Evolutionary conservation across 306 rosid genomes (phyloP), one percentile per base, ranked within the genome.

Genomic region (Malus orientalis): DNA sequence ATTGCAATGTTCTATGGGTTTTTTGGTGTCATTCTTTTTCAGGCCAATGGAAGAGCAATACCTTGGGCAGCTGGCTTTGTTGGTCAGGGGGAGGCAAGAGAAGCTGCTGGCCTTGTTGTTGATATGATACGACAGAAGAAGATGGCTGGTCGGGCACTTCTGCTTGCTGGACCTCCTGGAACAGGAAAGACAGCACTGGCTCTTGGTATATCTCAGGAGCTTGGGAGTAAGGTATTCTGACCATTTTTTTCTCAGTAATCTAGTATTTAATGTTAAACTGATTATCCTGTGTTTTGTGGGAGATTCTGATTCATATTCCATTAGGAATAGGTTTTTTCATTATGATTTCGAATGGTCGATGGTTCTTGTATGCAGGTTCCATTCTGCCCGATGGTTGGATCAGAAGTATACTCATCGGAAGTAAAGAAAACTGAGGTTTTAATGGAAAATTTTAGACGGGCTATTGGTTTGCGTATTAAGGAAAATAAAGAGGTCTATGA

Each of bases 381-480:
- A 11, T 95, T 95, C 82, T 92, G 98, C 81, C 98, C 98, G 1
- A 95, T 95, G 98, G 98, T 95, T 69, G 98, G 98, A 6, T 95
- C 97, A 4, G 97, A 95, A 83, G 98, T 95, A 8, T 95, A 95
- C 78, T 95, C 98, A 27, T 86, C 97, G 0, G 98, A 95, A 85
- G 98, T 95, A 20, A 95, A 95, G 90, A 95, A 95, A 86, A 95
- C 97, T 1, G 98, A 89, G 88, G 93, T 95, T 81, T 84, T 95
- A 53, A 95, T 90, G 98, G 98, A 95, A 80, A 90, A 92, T 84
- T 92, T 92, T 74, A 78, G 98, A 42, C 86, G 97, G 76, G 92
- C 98, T 62, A 95, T 95, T 78, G 97, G 98, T 69, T 79, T 94
- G 29, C 94, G 95, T 20, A 94, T 94, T 79, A 94, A 94, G 94